phyloP scores from a whole-genome alignment of 257 asterid genomes.

The Nicotiana attenuata region DNA sequence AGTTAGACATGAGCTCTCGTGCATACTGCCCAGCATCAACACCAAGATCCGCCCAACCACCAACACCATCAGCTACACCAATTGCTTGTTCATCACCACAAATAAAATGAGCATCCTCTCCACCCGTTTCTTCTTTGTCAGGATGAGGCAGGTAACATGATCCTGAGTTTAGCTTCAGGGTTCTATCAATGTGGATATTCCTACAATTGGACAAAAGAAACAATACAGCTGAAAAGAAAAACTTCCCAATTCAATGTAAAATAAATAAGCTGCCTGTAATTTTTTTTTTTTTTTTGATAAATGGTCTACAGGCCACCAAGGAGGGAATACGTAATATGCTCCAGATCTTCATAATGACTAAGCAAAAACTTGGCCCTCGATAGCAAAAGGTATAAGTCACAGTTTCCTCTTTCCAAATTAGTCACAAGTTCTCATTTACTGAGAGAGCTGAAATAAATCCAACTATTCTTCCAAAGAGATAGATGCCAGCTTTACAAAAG shows the following conservation, averaged over 20 bases:
- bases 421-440: not conserved
- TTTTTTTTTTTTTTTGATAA: not conserved
- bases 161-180: conserved; percentile 77
- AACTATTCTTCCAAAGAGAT: not conserved
- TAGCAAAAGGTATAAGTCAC: not conserved
- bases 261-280: not conserved
- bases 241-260: not conserved
- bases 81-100: conserved; percentile 73
- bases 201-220: conserved; percentile 32
- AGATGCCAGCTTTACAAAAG: not conserved
- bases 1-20: conserved; percentile 86
- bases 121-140: conserved; percentile 96
- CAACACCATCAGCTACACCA: conserved; percentile 99
- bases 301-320: not conserved
- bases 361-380: not conserved
- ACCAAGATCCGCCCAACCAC: conserved; percentile 97
- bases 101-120: conserved; percentile 96
- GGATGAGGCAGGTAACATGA: conserved; percentile 96
- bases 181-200: conserved; percentile 35
- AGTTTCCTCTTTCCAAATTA: not conserved
- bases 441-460: not conserved
- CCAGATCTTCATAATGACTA: not conserved
- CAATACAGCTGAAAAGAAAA: not conserved
- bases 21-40: conserved; percentile 82
- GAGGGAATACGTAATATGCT: not conserved